These are phyloP conservation scores for Moringa oleifera DNA, from an alignment of 345 rosid genomes.

Conservation along the genomic window DNA sequence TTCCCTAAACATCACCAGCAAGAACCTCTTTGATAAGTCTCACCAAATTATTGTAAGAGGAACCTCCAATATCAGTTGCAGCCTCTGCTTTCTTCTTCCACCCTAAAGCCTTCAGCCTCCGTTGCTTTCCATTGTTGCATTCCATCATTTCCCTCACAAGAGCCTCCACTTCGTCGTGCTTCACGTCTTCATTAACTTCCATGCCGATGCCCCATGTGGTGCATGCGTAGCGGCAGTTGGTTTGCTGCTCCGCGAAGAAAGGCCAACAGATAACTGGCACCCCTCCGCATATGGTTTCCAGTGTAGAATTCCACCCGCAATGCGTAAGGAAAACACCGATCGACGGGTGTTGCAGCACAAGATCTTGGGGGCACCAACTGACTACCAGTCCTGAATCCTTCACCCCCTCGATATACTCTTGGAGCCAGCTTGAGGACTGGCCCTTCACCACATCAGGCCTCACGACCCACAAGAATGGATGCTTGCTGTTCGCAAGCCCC, in stretches of 20 bases:
- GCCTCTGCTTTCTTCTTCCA: conserved; percentile 3
- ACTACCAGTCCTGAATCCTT: conserved; percentile 39
- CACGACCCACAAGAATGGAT: conserved; percentile 48
- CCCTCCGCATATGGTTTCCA: conserved; percentile 25
- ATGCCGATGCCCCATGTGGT: background rate
- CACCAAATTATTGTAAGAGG: background rate
- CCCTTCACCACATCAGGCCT: conserved; percentile 23
- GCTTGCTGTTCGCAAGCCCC: conserved; percentile 41
- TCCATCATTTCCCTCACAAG: background rate
- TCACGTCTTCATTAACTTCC: background rate
- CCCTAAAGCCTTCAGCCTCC: background rate
- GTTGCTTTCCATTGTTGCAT: background rate
- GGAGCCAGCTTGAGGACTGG: conserved; percentile 37
- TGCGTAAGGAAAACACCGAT: conserved; percentile 70
- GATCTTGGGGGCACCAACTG: conserved; percentile 54
- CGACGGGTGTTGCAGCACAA: conserved; percentile 38
- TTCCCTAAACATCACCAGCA: too few relatives aligned
- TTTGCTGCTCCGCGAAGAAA: conserved; percentile 27
- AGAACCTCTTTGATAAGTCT: background rate
- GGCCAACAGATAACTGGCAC: conserved; percentile 41
- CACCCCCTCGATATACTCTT: conserved; percentile 30
- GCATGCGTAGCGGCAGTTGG: conserved; percentile 7
- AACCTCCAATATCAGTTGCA: background rate
- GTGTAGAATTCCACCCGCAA: conserved; percentile 69
- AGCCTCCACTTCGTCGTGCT: background rate